These are phyloP conservation scores for Amylostereum areolatum DNA, from an alignment of 1,284 basidiomycete genomes.

Conservation along the genomic window DNA sequence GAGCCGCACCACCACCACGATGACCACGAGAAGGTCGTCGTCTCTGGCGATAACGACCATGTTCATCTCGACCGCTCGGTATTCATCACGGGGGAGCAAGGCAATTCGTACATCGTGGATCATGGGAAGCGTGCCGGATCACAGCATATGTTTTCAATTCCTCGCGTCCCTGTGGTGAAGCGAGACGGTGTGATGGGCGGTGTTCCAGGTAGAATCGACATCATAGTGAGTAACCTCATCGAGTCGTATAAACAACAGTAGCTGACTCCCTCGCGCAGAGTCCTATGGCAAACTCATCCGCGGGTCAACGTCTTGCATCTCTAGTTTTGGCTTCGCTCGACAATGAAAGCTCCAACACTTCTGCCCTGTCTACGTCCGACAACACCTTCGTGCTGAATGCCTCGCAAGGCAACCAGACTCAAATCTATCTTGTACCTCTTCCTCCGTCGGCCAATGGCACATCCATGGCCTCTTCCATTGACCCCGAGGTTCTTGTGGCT, in stretches of 20 bases:
- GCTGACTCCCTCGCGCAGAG: slow-evolving; percentile 16
- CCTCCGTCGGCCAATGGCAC: slow-evolving; percentile 1
- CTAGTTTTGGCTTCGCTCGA: slow-evolving; percentile 34
- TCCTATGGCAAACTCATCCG: slow-evolving; percentile 20
- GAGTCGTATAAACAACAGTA: neutral
- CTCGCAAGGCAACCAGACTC: slow-evolving; percentile 45
- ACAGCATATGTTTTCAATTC: slow-evolving; percentile 5
- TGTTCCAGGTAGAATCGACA: slow-evolving; percentile 39
- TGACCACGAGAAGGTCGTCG: slow-evolving; percentile 12
- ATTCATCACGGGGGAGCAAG: slow-evolving; percentile 12
- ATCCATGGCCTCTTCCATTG: slow-evolving; percentile 9
- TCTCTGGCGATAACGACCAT: slow-evolving; percentile 18
- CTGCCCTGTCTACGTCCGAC: slow-evolving; percentile 15
- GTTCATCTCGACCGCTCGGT: slow-evolving; percentile 16
- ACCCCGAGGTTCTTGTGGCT: slow-evolving; percentile 24
- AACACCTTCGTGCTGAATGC: slow-evolving; percentile 47
- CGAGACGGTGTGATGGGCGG: slow-evolving; percentile 16
- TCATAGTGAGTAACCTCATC: slow-evolving; percentile 33
- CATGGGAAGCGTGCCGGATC: slow-evolving; percentile 4
- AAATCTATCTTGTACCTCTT: slow-evolving; percentile 39
- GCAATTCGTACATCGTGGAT: slow-evolving; percentile 15
- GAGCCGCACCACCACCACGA: slow-evolving; percentile 1
- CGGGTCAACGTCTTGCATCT: slow-evolving; percentile 37
- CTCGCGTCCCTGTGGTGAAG: slow-evolving; percentile 13
- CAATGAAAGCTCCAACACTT: slow-evolving; percentile 15